Conservation (phyloP, 805 yeast species). For the Metschnikowia koreensis region DNA sequence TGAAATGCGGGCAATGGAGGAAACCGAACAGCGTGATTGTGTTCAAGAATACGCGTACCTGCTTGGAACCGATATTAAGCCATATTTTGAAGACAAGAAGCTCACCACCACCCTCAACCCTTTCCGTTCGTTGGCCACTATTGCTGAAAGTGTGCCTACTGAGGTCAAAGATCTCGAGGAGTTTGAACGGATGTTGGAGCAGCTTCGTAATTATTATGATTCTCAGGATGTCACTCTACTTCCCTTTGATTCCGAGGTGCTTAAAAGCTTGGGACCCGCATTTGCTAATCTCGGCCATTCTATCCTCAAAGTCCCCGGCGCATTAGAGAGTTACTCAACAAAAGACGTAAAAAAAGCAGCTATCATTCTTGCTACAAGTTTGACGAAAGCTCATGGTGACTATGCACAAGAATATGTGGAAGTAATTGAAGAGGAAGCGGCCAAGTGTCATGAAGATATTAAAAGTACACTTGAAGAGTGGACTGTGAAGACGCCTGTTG, state of each 20-base stretch:
- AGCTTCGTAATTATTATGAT: conserved; percentile 15
- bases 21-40: not conserved
- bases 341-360: conserved; percentile 8
- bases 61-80: conserved; percentile 22
- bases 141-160: conserved; percentile 23
- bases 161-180: conserved; percentile 27
- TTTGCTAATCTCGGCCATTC: not conserved
- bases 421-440: conserved; percentile 5
- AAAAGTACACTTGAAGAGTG: conserved; percentile 7
- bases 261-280: not conserved
- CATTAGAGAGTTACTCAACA: not conserved
- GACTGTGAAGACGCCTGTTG: conserved; percentile 1
- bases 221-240: conserved; percentile 9
- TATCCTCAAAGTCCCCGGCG: conserved; percentile 1
- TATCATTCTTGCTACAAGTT: conserved; percentile 9
- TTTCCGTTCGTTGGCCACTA: conserved; percentile 15
- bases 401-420: conserved; percentile 3
- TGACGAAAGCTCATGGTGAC: conserved; percentile 8
- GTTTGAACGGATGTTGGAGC: conserved; percentile 40
- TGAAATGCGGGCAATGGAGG: not conserved
- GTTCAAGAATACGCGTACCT: conserved; percentile 31
- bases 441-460: conserved; percentile 5
- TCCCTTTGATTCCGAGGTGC: conserved; percentile 1
- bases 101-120: not conserved
- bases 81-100: not conserved